Evolutionary conservation across 768 basidiomycete genomes (phyloP).

Genomic region (Phanerochaete sordida): DNA sequence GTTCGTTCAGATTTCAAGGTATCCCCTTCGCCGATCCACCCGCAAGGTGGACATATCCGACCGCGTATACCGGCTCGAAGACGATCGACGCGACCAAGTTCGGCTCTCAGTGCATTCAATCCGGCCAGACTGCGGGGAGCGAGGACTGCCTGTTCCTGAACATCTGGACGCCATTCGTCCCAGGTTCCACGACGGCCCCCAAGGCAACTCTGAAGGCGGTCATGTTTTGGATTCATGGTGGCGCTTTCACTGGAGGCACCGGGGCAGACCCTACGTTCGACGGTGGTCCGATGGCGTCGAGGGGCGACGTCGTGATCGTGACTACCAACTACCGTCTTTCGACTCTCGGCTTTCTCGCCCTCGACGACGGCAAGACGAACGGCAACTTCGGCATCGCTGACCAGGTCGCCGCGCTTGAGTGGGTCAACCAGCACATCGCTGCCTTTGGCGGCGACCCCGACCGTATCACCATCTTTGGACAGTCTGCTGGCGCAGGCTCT

Average conservation of each 20-base stretch:
- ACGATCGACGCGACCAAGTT: slow-evolving; percentile 29
- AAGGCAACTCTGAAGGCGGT: slow-evolving; percentile 34
- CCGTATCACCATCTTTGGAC: slow-evolving; percentile 50
- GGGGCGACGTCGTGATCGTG: slow-evolving; percentile 39
- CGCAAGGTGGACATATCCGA: slow-evolving; percentile 41
- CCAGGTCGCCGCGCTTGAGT: slow-evolving; percentile 37
- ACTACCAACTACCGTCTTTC: slow-evolving; percentile 37
- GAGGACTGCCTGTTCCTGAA: slow-evolving; percentile 49
- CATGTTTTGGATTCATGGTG: slow-evolving; percentile 51
- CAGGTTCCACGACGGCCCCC: slow-evolving; percentile 14
- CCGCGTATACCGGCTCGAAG: slow-evolving; percentile 25
- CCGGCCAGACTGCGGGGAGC: slow-evolving; percentile 25
- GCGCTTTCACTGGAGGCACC: slow-evolving; percentile 40
- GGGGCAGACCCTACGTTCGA: slow-evolving; percentile 39
- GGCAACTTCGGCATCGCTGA: slow-evolving; percentile 47
- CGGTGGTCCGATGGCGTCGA: slow-evolving; percentile 41
- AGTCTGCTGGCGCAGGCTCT: slow-evolving; percentile 50
- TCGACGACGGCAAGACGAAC: slow-evolving; percentile 38
- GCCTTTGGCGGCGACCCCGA: slow-evolving; percentile 57
- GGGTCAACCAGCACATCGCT: slow-evolving; percentile 49
- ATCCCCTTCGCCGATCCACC: slow-evolving; percentile 46
- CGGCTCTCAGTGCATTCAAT: slow-evolving; percentile 20
- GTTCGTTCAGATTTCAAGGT: slow-evolving; percentile 49
- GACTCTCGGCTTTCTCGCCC: slow-evolving; percentile 40
- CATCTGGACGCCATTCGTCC: slow-evolving; percentile 40